Conservation (phyloP, 2,329 filamentous ascomycete species). For the Claviceps africana region DNA sequence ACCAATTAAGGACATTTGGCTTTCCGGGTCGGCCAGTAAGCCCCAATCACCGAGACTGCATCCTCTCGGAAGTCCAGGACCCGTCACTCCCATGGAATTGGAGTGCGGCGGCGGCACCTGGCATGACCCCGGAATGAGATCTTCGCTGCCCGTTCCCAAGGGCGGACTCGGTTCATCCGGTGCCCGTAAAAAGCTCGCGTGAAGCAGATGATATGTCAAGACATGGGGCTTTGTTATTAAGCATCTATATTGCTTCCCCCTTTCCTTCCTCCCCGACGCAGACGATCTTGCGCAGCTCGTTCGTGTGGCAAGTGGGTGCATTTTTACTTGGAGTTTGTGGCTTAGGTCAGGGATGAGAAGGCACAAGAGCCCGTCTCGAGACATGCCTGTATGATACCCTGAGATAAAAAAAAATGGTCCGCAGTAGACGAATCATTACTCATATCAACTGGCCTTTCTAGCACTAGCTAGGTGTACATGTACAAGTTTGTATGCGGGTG, state of each 20-base stretch:
- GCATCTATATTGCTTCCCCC: too few relatives aligned
- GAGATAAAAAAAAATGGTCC: neutral
- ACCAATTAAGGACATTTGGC: conserved; percentile 24
- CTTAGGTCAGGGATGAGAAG: neutral
- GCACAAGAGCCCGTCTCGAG: neutral
- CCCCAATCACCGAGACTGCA: conserved; percentile 35
- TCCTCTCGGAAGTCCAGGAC: conserved; percentile 44
- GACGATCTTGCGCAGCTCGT: neutral
- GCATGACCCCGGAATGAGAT: conserved; percentile 12
- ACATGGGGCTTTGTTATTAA: too few relatives aligned
- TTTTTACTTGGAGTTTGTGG: neutral
- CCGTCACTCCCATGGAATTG: conserved; percentile 48
- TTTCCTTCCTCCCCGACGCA: neutral
- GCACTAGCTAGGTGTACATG: neutral
- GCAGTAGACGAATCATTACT: neutral
- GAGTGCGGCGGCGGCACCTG: conserved; percentile 26
- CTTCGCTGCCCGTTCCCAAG: neutral
- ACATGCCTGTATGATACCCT: neutral
- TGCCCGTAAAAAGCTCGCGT: neutral
- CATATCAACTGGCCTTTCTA: neutral
- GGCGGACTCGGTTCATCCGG: neutral
- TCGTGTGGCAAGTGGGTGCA: neutral
- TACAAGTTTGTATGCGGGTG: neutral
- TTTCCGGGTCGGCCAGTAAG: conserved; percentile 27
- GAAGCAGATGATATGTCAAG: neutral